Conservation (phyloP, 176 grass and related monocot genomes). For the Oropetium thomaeum region DNA sequence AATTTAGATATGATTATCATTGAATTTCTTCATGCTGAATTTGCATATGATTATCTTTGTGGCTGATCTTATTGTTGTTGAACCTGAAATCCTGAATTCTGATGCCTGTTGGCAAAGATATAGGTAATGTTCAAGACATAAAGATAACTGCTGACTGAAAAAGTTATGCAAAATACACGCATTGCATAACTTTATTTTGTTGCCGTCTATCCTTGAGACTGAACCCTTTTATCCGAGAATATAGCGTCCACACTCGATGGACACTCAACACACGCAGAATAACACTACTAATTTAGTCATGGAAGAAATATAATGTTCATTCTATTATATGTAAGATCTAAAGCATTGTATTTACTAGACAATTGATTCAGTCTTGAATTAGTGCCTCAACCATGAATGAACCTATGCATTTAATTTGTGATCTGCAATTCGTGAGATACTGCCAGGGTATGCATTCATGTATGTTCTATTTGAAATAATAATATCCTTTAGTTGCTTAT, state of each 20-base stretch:
- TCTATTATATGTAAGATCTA: background rate
- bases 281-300: background rate
- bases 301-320: background rate
- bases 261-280: background rate
- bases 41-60: background rate
- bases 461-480: background rate
- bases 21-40: background rate
- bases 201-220: background rate
- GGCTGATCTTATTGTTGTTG: background rate
- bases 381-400: background rate
- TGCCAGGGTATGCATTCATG: background rate
- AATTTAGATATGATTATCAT: background rate
- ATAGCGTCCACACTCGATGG: background rate
- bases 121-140: background rate
- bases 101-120: background rate
- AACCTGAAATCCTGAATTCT: background rate
- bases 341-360: background rate
- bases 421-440: background rate
- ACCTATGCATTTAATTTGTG: background rate
- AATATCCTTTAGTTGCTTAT: background rate
- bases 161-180: too few species aligned
- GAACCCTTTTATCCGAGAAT: background rate
- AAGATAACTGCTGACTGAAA: background rate
- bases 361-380: conserved; percentile 1
- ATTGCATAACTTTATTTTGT: too few species aligned